Evolutionary conservation across 2,329 filamentous ascomycete species (phyloP).

Genomic region (Exophiala sp.): DNA sequence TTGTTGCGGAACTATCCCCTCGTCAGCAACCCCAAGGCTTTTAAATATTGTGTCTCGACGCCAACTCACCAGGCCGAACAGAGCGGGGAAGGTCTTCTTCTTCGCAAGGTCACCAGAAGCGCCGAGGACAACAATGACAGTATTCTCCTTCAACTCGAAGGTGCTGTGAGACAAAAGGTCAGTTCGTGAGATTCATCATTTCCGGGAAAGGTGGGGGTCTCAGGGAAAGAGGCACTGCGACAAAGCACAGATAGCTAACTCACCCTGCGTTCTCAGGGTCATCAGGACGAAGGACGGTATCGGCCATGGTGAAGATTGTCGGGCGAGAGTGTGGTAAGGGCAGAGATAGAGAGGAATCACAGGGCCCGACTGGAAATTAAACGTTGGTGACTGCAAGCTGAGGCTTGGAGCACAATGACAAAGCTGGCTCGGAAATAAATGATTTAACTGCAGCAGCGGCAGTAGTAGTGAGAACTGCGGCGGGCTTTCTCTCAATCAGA

Average conservation of each 20-base stretch:
- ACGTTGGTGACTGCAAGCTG: background rate
- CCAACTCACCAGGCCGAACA: slow-evolving; percentile 86
- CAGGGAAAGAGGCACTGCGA: slow-evolving; percentile 11
- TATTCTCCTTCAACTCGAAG: slow-evolving; percentile 97
- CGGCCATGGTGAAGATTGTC: slow-evolving; percentile 40
- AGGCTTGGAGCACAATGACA: slow-evolving; percentile 4
- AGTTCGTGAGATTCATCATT: slow-evolving; percentile 3
- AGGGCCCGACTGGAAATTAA: slow-evolving; percentile 3
- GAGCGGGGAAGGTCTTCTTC: slow-evolving; percentile 99
- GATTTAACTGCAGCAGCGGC: background rate
- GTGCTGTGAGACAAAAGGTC: slow-evolving; percentile 49
- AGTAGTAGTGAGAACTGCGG: background rate
- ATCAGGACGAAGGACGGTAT: slow-evolving; percentile 47
- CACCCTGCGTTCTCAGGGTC: slow-evolving; percentile 49
- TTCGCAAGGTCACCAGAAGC: slow-evolving; percentile 97
- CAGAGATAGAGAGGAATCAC: slow-evolving; percentile 13
- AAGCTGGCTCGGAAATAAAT: slow-evolving; percentile 1
- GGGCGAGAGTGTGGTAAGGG: slow-evolving; percentile 1
- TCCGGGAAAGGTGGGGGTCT: no score
- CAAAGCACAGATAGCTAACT: slow-evolving; percentile 32
- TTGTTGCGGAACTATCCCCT: slow-evolving; percentile 82
- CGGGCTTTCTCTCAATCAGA: slow-evolving; percentile 2
- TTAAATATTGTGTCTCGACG: background rate
- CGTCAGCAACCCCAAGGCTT: slow-evolving; percentile 5
- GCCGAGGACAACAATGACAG: slow-evolving; percentile 89